Evolutionary conservation across 345 rosid genomes (phyloP).

Genomic region (Moricandia moricandioides): DNA sequence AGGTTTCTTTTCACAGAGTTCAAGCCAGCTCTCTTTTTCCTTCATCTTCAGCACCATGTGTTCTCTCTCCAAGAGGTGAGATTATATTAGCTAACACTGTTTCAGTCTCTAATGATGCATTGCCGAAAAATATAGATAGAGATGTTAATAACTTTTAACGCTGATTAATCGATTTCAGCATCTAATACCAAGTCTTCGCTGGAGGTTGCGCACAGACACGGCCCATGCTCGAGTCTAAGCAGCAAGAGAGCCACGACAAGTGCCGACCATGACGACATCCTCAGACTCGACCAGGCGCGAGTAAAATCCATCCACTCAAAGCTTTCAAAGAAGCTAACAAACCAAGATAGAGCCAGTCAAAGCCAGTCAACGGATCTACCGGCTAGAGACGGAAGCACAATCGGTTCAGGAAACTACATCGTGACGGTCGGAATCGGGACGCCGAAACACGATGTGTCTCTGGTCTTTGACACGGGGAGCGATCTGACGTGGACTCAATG

Average conservation of each 20-base stretch:
- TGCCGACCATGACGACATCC: conserved; percentile 43
- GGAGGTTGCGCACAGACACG: conserved; percentile 59
- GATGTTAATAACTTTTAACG: not conserved
- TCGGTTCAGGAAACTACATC: conserved; percentile 54
- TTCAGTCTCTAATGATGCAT: not conserved
- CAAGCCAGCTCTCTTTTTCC: conserved; percentile 53
- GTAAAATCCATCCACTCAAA: conserved; percentile 45
- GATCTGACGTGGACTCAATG: conserved; percentile 73
- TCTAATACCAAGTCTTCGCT: conserved; percentile 45
- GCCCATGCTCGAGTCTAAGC: conserved; percentile 51
- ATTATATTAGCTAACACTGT: not conserved
- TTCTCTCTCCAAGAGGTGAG: conserved; percentile 44
- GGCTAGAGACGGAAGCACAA: conserved; percentile 48
- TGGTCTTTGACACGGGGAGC: conserved; percentile 71
- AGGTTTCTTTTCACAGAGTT: conserved; percentile 30
- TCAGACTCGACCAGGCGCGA: conserved; percentile 56
- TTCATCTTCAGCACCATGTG: conserved; percentile 51
- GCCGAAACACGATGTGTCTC: conserved; percentile 50
- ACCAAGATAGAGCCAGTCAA: not conserved
- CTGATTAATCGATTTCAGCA: conserved; percentile 23
- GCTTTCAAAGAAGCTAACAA: conserved; percentile 16
- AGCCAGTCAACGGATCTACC: conserved; percentile 44
- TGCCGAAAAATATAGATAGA: not conserved
- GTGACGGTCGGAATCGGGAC: conserved; percentile 60
- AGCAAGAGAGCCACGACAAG: conserved; percentile 26